phyloP scores from a whole-genome alignment of 805 yeast species.

The Pichia eremophila region DNA sequence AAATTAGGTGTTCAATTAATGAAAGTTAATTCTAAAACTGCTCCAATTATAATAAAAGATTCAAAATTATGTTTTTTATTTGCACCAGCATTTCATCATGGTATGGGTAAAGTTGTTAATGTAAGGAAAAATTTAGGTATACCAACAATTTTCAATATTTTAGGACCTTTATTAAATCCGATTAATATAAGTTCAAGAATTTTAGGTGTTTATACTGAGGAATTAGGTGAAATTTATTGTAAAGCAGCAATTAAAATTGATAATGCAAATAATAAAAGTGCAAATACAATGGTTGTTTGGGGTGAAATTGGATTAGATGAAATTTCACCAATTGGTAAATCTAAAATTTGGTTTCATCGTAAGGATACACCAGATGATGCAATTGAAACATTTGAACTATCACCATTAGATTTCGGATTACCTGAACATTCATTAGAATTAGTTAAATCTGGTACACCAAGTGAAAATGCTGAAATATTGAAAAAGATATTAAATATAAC shows the following conservation, averaged over 20 bases:
- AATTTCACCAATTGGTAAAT: slow-evolving; percentile 78
- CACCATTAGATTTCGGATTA: slow-evolving; percentile 77
- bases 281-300: slow-evolving; percentile 75
- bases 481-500: slow-evolving; percentile 35
- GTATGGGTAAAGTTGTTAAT: slow-evolving; percentile 74
- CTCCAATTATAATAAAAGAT: slow-evolving; percentile 47
- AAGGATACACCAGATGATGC: slow-evolving; percentile 28
- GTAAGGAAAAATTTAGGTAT: slow-evolving; percentile 74
- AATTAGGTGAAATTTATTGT: slow-evolving; percentile 76
- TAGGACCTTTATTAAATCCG: slow-evolving; percentile 94
- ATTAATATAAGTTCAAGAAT: slow-evolving; percentile 72
- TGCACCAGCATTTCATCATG: slow-evolving; percentile 93
- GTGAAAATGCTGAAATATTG: slow-evolving; percentile 64
- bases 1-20: slow-evolving; percentile 76
- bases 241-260: slow-evolving; percentile 65
- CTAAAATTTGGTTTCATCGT: slow-evolving; percentile 64
- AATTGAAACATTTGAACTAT: slow-evolving; percentile 32
- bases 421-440: slow-evolving; percentile 56
- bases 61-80: slow-evolving; percentile 59
- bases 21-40: slow-evolving; percentile 52
- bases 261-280: slow-evolving; percentile 31
- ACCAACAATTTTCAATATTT: slow-evolving; percentile 87
- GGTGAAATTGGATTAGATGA: slow-evolving; percentile 92
- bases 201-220: slow-evolving; percentile 79
- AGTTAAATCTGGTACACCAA: slow-evolving; percentile 82